phyloP scores from a whole-genome alignment of 495 filamentous ascomycete genomes.

The Aspergillus heteromorphus region DNA sequence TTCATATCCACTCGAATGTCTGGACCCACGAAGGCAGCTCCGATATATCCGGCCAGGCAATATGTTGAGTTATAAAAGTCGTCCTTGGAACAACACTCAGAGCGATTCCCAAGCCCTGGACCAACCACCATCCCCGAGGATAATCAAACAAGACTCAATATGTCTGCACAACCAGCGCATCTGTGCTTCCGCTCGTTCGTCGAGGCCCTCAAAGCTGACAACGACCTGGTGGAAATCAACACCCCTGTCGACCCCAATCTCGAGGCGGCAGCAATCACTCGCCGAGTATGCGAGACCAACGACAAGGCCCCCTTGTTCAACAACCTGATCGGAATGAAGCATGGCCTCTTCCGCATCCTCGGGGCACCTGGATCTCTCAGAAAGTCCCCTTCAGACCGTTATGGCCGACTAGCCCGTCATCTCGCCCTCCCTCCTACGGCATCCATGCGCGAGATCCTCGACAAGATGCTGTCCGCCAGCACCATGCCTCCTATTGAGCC shows the following conservation, averaged over 20 bases:
- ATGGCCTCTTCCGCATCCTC: constrained; percentile 36
- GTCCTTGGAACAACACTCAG: too few species aligned
- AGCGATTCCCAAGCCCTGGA: too few species aligned
- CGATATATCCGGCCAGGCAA: too few species aligned
- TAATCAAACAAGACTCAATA: neutral
- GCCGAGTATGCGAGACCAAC: constrained; percentile 31
- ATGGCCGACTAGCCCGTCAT: constrained; percentile 31
- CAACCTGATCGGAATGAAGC: constrained; percentile 28
- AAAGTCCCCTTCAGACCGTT: constrained; percentile 19
- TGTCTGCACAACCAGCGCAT: neutral
- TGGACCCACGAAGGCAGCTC: too few species aligned
- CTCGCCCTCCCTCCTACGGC: constrained; percentile 27
- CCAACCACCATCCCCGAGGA: neutral
- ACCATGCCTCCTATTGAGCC: constrained; percentile 22
- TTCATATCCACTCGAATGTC: too few species aligned
- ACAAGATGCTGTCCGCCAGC: constrained; percentile 26
- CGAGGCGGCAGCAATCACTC: constrained; percentile 34
- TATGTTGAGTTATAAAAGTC: too few species aligned
- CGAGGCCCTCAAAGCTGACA: constrained; percentile 27
- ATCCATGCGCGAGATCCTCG: constrained; percentile 24
- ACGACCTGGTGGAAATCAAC: constrained; percentile 34
- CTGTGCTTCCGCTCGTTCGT: constrained; percentile 30
- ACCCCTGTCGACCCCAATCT: constrained; percentile 31
- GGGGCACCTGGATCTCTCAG: constrained; percentile 28
- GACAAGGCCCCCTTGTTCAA: constrained; percentile 39